Percentiles rank a stretch among this genome's conserved stretches.
Evolutionary conservation across 495 filamentous ascomycete species (phyloP).

Genomic region (Neurospora pannonica): DNA sequence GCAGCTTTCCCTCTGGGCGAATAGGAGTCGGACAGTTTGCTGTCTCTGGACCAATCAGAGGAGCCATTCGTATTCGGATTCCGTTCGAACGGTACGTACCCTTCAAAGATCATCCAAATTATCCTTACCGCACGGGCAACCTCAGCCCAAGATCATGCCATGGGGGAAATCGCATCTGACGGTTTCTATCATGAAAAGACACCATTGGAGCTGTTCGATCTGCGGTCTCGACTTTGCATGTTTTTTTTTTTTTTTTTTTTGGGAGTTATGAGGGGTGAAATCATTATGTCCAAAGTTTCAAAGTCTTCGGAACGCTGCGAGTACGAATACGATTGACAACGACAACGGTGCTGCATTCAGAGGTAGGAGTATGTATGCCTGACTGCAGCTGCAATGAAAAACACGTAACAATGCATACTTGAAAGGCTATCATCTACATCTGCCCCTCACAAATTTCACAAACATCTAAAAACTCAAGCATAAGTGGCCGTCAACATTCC

Average conservation of each 20-base stretch:
- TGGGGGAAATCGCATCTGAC: not conserved
- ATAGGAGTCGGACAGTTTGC: not conserved
- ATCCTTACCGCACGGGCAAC: not conserved
- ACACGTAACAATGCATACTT: not conserved
- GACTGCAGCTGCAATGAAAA: not conserved
- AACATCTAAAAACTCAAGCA: not conserved
- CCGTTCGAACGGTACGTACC: slow-evolving; percentile 4
- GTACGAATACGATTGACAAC: not conserved
- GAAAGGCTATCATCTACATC: not conserved
- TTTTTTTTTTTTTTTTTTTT: no score
- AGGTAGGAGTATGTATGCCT: not conserved
- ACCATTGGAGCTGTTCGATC: not conserved
- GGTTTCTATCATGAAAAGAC: not conserved
- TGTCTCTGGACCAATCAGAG: slow-evolving; percentile 14
- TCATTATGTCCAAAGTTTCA: not conserved
- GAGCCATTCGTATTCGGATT: slow-evolving; percentile 24
- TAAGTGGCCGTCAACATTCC: not conserved
- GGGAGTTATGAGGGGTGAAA: no score
- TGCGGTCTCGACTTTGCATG: not conserved
- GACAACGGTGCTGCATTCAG: not conserved
- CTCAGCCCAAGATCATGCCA: slow-evolving; percentile 13
- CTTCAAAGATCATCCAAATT: not conserved
- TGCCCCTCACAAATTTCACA: not conserved
- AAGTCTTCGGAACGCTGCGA: not conserved
- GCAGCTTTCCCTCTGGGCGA: not conserved